Base-by-base conservation (phyloP, 1,284 basidiomycete species). In the Boletus albobrunnescens region DNA sequence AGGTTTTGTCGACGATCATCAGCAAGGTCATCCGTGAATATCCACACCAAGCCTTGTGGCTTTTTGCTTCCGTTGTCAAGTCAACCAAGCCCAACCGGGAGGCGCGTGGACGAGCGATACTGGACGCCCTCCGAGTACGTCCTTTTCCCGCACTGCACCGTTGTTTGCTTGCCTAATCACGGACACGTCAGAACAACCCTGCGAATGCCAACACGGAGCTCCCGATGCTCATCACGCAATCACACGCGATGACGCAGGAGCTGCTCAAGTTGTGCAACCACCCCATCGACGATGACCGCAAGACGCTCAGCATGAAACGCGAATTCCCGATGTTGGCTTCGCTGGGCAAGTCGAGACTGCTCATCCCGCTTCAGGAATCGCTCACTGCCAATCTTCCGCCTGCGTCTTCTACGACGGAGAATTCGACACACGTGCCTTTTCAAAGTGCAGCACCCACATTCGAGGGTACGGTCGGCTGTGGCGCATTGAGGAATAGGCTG, bases 41-140 rank as follows among this genome's bases (percentile, higher is more conserved):
- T 64, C 94, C 96, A 4, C 84, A 87, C 41, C 96, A 99, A 69
- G 85, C 90, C 0, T 73, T 98, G 35, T 99, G 96, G 96, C 79
- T 92, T 2, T 94, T 96, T 62, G 82, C 88, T 1, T 89, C 92
- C 1, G 91, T 92, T 6, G 80, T 88, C 38, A 91, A 94, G 65
- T 97, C 94, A 0, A 91, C 82, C 36, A 87, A 90, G 52, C 6
- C 60, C 1, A 75, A 76, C 28, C 77, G 95, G 39, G 74, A 76
- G 49, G 59, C 70, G 20, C 77, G 90, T 49, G 91, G 89, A 40
- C 73, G 64, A 41, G 61, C 68, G 4, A 85, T 96, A 36, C 68
- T 95, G 30, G 69, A 79, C 6, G 74, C 77, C 56, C 73, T 91
- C n/a, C 77, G 75, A 64, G 90, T 88, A 56, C 42, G 71, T 61